Evolutionary conservation across 805 yeast species (phyloP).

Genomic region (Yamadazyma kitorensis): DNA sequence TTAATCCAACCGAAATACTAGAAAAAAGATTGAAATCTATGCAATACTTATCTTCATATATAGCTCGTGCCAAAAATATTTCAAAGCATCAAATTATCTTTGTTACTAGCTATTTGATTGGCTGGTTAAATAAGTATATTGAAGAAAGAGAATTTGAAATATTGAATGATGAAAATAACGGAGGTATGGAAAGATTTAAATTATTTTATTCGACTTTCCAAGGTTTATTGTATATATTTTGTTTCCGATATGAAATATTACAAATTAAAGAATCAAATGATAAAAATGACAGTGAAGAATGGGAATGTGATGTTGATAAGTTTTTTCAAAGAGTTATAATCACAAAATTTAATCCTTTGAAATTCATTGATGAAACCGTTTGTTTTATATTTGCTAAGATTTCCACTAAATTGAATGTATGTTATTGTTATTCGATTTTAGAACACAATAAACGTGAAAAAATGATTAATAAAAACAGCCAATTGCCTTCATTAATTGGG

Average conservation of each 20-base stretch:
- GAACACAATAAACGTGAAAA: conserved; percentile 82
- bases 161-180: conserved; percentile 22
- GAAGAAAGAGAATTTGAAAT: conserved; percentile 85
- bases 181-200: conserved; percentile 89
- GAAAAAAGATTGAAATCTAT: conserved; percentile 83
- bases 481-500: conserved; percentile 27
- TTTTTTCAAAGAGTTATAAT: conserved; percentile 83
- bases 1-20: conserved; percentile 62
- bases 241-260: conserved; percentile 74
- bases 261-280: conserved; percentile 4
- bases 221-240: conserved; percentile 84
- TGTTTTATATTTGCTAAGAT: conserved; percentile 91
- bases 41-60: conserved; percentile 87
- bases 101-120: conserved; percentile 76
- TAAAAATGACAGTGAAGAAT: conserved; percentile 32
- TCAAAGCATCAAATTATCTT: conserved; percentile 71
- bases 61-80: conserved; percentile 80
- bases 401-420: conserved; percentile 84
- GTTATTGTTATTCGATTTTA: conserved; percentile 89
- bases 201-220: conserved; percentile 89
- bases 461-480: conserved; percentile 40
- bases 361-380: conserved; percentile 90
- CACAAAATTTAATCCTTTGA: conserved; percentile 89
- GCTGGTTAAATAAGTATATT: conserved; percentile 81
- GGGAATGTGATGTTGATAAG: conserved; percentile 83